Conservation (phyloP, 2,329 filamentous ascomycete genomes). For the Chaetomium sp. region DNA sequence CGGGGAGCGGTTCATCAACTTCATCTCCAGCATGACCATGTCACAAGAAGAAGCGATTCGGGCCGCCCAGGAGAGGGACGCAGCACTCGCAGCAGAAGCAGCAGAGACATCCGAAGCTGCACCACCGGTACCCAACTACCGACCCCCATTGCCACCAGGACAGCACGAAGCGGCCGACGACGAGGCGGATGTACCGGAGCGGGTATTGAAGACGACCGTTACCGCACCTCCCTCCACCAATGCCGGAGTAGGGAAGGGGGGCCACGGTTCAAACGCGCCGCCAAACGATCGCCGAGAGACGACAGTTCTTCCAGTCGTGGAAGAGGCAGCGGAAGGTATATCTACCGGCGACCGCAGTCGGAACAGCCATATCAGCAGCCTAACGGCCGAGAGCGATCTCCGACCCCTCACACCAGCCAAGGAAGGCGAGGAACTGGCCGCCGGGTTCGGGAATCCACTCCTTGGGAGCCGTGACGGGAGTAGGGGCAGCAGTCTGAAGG, state of each 20-base stretch:
- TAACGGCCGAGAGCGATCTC: slow-evolving; percentile 27
- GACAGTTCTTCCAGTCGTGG: slow-evolving; percentile 68
- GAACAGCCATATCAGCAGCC: slow-evolving; percentile 37
- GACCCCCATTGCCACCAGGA: slow-evolving; percentile 37
- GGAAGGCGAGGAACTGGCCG: slow-evolving; percentile 28
- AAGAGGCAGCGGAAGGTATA: slow-evolving; percentile 75
- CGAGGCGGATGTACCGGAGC: slow-evolving; percentile 53
- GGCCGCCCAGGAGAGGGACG: slow-evolving; percentile 54
- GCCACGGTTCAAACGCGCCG: slow-evolving; percentile 20
- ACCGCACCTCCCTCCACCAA: slow-evolving; percentile 9
- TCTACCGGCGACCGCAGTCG: slow-evolving; percentile 57
- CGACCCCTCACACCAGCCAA: slow-evolving; percentile 40
- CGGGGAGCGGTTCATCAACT: slow-evolving; percentile 87
- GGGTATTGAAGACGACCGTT: slow-evolving; percentile 43
- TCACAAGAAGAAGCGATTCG: slow-evolving; percentile 75
- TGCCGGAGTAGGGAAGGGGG: slow-evolving; percentile 17
- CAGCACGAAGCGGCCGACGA: slow-evolving; percentile 30
- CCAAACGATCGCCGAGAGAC: slow-evolving; percentile 44
- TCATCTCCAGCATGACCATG: slow-evolving; percentile 86
- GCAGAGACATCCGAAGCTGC: slow-evolving; percentile 29
- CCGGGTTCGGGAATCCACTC: slow-evolving; percentile 31
- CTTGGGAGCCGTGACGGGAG: slow-evolving; percentile 21
- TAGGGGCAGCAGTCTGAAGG: slow-evolving; percentile 7
- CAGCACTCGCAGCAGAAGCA: slow-evolving; percentile 45
- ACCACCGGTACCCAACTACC: slow-evolving; percentile 42